Evolutionary conservation across 1,139 yeast species (phyloP).

Genomic region (Geotrichum citri-aurantii): DNA sequence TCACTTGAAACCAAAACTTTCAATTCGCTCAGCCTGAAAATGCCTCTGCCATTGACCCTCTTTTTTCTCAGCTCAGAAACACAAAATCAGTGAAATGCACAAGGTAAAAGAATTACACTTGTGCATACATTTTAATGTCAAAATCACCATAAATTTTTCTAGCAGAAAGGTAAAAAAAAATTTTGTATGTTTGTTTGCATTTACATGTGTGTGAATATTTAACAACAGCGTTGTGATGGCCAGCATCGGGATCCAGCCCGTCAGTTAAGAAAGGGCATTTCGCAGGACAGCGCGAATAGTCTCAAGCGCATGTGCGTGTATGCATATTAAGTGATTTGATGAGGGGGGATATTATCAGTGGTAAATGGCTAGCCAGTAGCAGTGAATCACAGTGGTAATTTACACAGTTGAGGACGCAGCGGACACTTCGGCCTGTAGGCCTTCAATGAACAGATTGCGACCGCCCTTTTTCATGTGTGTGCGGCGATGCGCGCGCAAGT

Average conservation of each 20-base stretch:
- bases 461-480: slow-evolving; percentile 57
- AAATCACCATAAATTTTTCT: too few relatives aligned
- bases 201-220: too few relatives aligned
- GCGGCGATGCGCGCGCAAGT: slow-evolving; percentile 69
- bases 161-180: not conserved
- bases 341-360: not conserved
- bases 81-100: too few relatives aligned
- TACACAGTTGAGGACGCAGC: slow-evolving; percentile 4
- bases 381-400: not conserved
- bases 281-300: not conserved
- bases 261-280: not conserved
- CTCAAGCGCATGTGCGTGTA: not conserved
- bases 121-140: too few relatives aligned
- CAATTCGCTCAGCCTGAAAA: too few relatives aligned
- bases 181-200: too few relatives aligned
- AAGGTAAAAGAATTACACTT: too few relatives aligned
- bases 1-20: too few relatives aligned
- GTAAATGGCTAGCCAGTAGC: not conserved
- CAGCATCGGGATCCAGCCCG: not conserved
- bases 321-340: not conserved
- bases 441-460: slow-evolving; percentile 39
- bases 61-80: too few relatives aligned
- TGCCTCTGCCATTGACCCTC: too few relatives aligned
- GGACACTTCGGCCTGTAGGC: slow-evolving; percentile 41
- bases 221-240: not conserved